These are phyloP conservation scores for Mesembryanthemum crystallinum DNA, from an alignment of 148 eudicot species.

Conservation along the genomic window DNA sequence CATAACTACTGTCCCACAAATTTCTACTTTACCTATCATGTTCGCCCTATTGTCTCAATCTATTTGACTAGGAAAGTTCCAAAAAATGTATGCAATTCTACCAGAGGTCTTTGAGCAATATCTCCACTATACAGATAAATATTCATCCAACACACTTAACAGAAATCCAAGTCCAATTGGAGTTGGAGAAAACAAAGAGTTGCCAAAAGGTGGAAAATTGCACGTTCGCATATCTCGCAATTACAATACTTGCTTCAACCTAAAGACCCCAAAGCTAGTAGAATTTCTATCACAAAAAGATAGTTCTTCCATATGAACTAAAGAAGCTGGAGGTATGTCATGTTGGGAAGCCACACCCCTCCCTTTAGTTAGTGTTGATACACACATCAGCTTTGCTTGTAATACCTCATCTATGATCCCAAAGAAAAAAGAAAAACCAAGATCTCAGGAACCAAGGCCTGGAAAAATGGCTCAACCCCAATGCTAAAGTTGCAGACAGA, in stretches of 20 bases:
- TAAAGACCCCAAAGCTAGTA: not conserved
- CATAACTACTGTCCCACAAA: not conserved
- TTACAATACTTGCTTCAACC: not conserved
- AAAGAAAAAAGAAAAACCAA: slow-evolving; percentile 18
- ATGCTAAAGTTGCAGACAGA: too few species aligned
- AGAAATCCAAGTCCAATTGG: not conserved
- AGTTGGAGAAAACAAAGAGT: not conserved
- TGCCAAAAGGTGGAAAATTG: not conserved
- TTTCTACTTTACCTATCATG: not conserved
- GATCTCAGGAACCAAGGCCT: slow-evolving; percentile 7
- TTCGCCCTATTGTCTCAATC: not conserved
- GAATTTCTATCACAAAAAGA: not conserved
- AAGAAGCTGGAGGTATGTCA: slow-evolving; percentile 56
- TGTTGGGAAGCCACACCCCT: slow-evolving; percentile 63
- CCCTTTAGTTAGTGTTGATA: slow-evolving; percentile 64
- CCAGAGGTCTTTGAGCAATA: not conserved
- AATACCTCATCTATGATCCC: slow-evolving; percentile 50
- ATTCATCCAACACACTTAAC: not conserved
- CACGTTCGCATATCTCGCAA: not conserved
- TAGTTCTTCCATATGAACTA: slow-evolving; percentile 64
- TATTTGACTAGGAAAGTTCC: not conserved
- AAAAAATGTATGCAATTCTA: not conserved
- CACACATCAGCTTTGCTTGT: slow-evolving; percentile 46
- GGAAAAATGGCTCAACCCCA: not conserved
- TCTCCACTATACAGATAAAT: not conserved